phyloP scores from a whole-genome alignment of 148 eudicot genomes.

The Chenopodium berlandieri region DNA sequence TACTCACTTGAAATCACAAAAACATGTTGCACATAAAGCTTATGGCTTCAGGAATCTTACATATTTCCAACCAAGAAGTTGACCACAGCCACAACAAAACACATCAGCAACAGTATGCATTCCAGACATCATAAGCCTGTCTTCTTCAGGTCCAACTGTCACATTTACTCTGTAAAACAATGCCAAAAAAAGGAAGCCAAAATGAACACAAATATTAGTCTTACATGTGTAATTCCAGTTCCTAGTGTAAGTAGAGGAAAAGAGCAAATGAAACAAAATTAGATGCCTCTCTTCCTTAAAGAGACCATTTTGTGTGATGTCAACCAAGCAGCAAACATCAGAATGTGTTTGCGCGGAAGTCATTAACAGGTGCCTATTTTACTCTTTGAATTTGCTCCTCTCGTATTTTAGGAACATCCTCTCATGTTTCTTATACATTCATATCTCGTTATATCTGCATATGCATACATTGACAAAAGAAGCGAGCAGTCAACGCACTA shows the following conservation, averaged over 20 bases:
- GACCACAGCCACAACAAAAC: slow-evolving; percentile 60
- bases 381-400: background rate
- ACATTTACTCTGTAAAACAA: slow-evolving; percentile 45
- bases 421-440: background rate
- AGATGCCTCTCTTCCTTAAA: background rate
- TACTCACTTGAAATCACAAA: background rate
- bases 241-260: background rate
- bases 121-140: slow-evolving; percentile 58
- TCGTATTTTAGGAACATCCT: background rate
- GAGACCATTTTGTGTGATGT: background rate
- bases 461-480: background rate
- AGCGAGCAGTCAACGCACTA: background rate
- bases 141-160: slow-evolving; percentile 46
- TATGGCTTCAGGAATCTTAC: slow-evolving; percentile 34
- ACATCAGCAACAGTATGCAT: slow-evolving; percentile 55
- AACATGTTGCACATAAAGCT: background rate
- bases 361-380: background rate
- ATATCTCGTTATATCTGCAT: background rate
- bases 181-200: background rate
- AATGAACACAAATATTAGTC: background rate
- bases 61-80: slow-evolving; percentile 70
- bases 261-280: background rate
- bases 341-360: background rate
- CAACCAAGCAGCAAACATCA: background rate
- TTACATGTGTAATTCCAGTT: background rate